A percentile compares a stretch with the other conserved stretches of the same genome.
Evolutionary conservation across 768 basidiomycete species (phyloP).

Genomic region (Roridomyces roridus): DNA sequence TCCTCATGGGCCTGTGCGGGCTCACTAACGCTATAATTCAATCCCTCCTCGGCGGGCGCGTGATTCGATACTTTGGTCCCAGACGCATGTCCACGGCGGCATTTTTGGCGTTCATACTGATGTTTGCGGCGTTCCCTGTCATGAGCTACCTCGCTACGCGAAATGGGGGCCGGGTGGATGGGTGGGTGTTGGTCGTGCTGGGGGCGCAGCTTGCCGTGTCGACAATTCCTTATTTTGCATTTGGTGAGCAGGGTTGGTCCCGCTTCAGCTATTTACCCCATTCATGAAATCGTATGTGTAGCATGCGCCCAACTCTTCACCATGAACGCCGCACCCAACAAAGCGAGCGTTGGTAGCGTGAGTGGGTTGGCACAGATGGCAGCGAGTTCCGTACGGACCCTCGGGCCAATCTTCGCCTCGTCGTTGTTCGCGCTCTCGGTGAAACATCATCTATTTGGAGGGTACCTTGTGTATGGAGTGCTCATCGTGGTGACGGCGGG

Average conservation of each 20-base stretch:
- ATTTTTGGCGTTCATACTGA: conserved; percentile 31
- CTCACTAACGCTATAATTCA: conserved; percentile 62
- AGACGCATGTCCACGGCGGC: conserved; percentile 53
- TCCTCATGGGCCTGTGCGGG: conserved; percentile 52
- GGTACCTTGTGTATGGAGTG: conserved; percentile 28
- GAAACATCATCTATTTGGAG: conserved; percentile 30
- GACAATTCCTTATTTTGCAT: neutral
- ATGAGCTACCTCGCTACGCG: conserved; percentile 39
- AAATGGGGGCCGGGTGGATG: conserved; percentile 41
- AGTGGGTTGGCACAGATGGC: conserved; percentile 37
- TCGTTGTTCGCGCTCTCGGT: conserved; percentile 34
- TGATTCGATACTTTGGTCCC: conserved; percentile 60
- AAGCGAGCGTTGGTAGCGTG: conserved; percentile 30
- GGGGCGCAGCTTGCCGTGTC: conserved; percentile 37
- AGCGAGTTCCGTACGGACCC: conserved; percentile 23
- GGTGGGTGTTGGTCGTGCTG: conserved; percentile 36
- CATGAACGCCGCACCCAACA: conserved; percentile 26
- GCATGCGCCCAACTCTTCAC: conserved; percentile 30
- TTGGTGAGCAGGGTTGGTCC: neutral
- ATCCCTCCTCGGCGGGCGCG: conserved; percentile 53
- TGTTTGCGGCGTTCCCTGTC: conserved; percentile 40
- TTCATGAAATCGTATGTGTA: neutral
- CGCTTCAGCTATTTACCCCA: neutral
- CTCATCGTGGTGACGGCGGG: conserved; percentile 10
- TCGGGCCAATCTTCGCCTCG: conserved; percentile 29